Base-by-base conservation (phyloP, 805 yeast species). In the Tetrapisispora namnaoensis region DNA sequence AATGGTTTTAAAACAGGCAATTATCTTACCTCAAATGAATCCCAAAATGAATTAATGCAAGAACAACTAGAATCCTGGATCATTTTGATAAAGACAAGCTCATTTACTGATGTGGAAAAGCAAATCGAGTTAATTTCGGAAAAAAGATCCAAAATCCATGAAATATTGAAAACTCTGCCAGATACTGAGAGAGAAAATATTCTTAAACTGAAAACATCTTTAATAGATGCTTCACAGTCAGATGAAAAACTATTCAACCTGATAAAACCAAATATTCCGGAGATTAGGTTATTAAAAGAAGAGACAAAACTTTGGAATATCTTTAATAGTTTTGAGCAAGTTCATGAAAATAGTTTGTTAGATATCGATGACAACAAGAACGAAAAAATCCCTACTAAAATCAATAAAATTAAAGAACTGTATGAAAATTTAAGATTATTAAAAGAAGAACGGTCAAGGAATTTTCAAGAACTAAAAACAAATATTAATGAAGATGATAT, bases 401-500 rank as follows among this genome's bases (percentile, higher is more conserved):
- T 87, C 17, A 69, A 70, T 11, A 62, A 65, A 21, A 70, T 87
- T 3, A 86, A 82, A 49, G 71, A 75, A n/a, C 63, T 74, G 17
- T 68, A 83, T 42, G 78, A 77, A 44, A 82, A 81, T 49, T 71
- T 91, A 58, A 77, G 77, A 49, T 71, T 77, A 41, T 61, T 88
- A 50, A 80, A 80, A 56, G 70, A 75, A 32, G 93, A 86, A 61
- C 78, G 95, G 42, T 63, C 70, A 6, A 71, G 78, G 37, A 73
- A 83, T 1, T 70, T 86, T 35, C 73, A 73, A 1, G 86, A 81
- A 45, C 71, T 91, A 58, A 88, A 88, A 59, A 74, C 71, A 7
- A 76, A 77, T 44, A 80, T 86, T 34, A 93, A 82, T 57, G 72
- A 75, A 14, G 98, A 91, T 66, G 97, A 91, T 61, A 87, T 89